Base-by-base conservation (phyloP, 208 protist genomes). In the Leishmania mexicana region DNA sequence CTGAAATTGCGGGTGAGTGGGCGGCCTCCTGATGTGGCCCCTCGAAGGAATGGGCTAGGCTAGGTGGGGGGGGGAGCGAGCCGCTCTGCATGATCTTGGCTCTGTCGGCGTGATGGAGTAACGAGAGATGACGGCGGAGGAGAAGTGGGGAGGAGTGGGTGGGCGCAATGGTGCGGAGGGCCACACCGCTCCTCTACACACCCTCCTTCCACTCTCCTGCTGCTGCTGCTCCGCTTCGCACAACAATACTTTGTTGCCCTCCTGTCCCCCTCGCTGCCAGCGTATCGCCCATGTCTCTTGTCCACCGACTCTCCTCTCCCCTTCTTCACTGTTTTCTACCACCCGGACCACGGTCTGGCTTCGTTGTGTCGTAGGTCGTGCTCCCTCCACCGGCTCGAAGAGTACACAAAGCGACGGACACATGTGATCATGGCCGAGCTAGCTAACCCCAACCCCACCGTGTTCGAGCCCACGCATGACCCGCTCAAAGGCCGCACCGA, bases 361-460 rank as follows among this genome's bases (percentile, higher is more conserved):
- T 10, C 4, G 6, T 6, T 21, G 62, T 15, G 62, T 8, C 62
- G 15, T 5, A 4, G 62, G 28, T 54, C 31, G 13, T 67, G 62
- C 13, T 21, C 35, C 42, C 15, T 78, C 54, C 24, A 19, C 35
- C 42, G 35, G 7, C 13, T 40, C 40, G 5, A n/a, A 19, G 11
- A 6, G 3, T 8, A 17, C 6, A 28, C 24, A 76, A 19, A 62
- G 21, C 5, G 6, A 35, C 31, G 3, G 35, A 28, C 72, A 62
- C 35, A 42, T 19, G 40, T 13, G 13, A 62, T 35, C 13, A 83
- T 89, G 88, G 76, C 81, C 77, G 83, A 83, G 53, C 72, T 97
- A 6, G 85, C 85, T 3, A 97, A 97, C 76, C 95, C 95, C 8
- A 93, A 90, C 51, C 95, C 95, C 0, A 82, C 79, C 8, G 81